Evolutionary conservation across 805 yeast genomes (phyloP).

Genomic region (Candida ovalis): DNA sequence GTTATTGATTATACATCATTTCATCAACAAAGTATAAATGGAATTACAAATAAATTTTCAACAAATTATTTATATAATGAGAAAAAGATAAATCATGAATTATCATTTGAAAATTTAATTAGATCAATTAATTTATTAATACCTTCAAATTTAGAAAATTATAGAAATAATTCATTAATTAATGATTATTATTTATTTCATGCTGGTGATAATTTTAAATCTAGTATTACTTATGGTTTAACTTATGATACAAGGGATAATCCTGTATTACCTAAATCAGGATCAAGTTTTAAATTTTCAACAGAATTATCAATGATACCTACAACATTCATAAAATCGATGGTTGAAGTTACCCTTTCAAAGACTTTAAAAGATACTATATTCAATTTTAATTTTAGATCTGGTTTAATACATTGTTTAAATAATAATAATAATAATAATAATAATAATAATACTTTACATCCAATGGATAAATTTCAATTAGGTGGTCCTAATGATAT

Average conservation of each 20-base stretch:
- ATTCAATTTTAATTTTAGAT: conserved; percentile 21
- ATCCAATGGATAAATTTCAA: conserved; percentile 49
- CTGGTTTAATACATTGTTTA: conserved; percentile 24
- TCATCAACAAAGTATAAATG: conserved; percentile 41
- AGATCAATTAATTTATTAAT: conserved; percentile 34
- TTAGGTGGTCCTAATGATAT: conserved; percentile 61
- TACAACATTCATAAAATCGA: conserved; percentile 38
- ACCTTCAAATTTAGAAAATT: conserved; percentile 14
- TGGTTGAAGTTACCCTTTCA: conserved; percentile 37
- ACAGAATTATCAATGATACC: conserved; percentile 25
- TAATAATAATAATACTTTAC: conserved; percentile 20
- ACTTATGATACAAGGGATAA: conserved; percentile 44
- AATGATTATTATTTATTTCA: conserved; percentile 33
- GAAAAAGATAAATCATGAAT: conserved; percentile 41
- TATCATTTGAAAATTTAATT: conserved; percentile 40
- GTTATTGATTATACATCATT: conserved; percentile 44
- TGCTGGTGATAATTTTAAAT: conserved; percentile 45
- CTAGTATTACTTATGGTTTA: conserved; percentile 37
- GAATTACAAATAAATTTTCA: conserved; percentile 38
- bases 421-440: conserved; percentile 13
- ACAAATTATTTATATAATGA: conserved; percentile 32
- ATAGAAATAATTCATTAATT: conserved; percentile 28
- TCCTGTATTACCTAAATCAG: conserved; percentile 39
- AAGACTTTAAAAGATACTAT: conserved; percentile 17
- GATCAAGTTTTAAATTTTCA: conserved; percentile 33